Evolutionary conservation across 164 flowering plant species (phyloP).

Genomic region (Cinnamomum micranthum): DNA sequence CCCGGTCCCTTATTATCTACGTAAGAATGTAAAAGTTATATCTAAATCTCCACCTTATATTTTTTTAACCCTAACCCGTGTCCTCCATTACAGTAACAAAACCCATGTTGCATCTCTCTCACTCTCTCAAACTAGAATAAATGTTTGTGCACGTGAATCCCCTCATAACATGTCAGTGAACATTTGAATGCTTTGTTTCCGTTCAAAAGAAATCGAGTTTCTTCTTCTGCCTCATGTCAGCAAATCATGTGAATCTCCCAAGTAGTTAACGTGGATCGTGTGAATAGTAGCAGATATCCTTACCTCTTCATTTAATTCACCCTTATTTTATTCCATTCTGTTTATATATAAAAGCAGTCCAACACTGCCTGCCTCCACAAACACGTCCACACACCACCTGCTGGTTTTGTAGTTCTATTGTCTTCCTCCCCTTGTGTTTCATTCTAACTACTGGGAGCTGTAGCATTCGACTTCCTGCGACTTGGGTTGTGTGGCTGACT

Average conservation of each 20-base stretch:
- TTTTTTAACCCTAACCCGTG: neutral
- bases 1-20: too few relatives aligned
- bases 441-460: neutral
- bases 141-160: neutral
- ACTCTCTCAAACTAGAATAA: neutral
- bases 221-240: neutral
- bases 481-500: neutral
- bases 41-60: too few relatives aligned
- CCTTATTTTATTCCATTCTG: slow-evolving; percentile 3
- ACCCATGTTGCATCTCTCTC: neutral
- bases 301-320: slow-evolving; percentile 30
- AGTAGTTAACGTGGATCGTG: slow-evolving; percentile 52
- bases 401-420: neutral
- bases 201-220: neutral
- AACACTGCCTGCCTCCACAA: neutral
- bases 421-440: neutral
- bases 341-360: neutral
- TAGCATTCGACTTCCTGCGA: neutral
- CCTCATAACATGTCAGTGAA: neutral
- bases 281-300: slow-evolving; percentile 38
- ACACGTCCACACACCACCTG: neutral
- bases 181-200: neutral
- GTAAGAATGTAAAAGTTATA: too few relatives aligned
- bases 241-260: slow-evolving; percentile 39
- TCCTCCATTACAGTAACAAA: too few relatives aligned